Evolutionary conservation across 495 filamentous ascomycete genomes (phyloP).

Genomic region (Neurospora sp.): DNA sequence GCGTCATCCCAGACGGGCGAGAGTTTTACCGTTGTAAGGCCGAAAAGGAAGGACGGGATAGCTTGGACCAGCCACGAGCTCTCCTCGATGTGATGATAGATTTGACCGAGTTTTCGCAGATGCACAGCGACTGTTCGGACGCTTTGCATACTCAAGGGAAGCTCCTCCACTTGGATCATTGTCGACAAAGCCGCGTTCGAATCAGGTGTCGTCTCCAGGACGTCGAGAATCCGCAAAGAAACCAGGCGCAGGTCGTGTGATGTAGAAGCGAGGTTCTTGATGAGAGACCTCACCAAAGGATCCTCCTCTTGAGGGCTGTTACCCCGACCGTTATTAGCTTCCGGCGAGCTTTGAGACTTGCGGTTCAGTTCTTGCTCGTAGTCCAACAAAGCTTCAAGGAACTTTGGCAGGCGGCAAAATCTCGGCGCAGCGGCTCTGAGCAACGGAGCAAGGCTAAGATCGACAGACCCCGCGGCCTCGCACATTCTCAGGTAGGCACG

Average conservation of each 20-base stretch:
- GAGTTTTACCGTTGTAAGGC: conserved; percentile 74
- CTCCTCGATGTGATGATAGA: conserved; percentile 43
- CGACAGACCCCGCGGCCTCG: conserved; percentile 36
- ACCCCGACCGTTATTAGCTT: conserved; percentile 17
- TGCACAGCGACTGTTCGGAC: conserved; percentile 70
- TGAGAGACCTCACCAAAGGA: conserved; percentile 48
- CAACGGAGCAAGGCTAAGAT: conserved; percentile 44
- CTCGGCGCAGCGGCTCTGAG: conserved; percentile 50
- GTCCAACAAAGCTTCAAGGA: conserved; percentile 53
- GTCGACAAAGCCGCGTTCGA: conserved; percentile 36
- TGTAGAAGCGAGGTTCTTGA: conserved; percentile 59
- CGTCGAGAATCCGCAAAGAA: conserved; percentile 58
- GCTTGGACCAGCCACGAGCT: conserved; percentile 58
- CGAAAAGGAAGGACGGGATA: conserved; percentile 78
- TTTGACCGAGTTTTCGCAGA: conserved; percentile 62
- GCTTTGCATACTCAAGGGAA: conserved; percentile 64
- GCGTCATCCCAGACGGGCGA: conserved; percentile 80
- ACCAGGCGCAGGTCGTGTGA: conserved; percentile 61
- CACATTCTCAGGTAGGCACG: conserved; percentile 44
- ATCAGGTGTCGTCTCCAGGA: conserved; percentile 28
- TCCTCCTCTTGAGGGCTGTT: conserved; percentile 38
- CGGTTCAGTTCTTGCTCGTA: conserved; percentile 45
- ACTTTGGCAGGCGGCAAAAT: conserved; percentile 52
- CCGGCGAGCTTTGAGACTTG: conserved; percentile 20
- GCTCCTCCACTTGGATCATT: conserved; percentile 65